These are phyloP conservation scores for Umbelopsis sp. DNA, from an alignment of 192 early-diverging fungal genomes.

Conservation along the genomic window DNA sequence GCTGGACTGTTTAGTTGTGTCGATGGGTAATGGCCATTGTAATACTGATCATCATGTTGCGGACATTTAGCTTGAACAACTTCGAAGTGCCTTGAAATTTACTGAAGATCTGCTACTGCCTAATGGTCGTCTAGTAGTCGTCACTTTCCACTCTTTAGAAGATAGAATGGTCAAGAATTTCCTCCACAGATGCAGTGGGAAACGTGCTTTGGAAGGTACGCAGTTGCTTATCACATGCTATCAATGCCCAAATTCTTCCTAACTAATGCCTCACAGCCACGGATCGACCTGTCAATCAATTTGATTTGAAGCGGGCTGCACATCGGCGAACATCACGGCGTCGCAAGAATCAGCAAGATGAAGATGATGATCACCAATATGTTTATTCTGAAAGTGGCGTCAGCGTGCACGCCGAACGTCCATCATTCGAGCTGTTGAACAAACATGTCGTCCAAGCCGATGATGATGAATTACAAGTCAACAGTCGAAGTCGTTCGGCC, in stretches of 20 bases:
- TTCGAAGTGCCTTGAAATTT: constrained; percentile 52
- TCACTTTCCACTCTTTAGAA: constrained; percentile 78
- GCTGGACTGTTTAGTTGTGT: no score
- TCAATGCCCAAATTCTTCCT: background rate
- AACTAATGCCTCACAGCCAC: background rate
- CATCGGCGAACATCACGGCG: constrained; percentile 12
- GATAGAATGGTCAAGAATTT: constrained; percentile 72
- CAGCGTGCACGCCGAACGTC: background rate
- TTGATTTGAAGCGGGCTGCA: constrained; percentile 33
- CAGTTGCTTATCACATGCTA: background rate
- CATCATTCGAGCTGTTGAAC: constrained; percentile 37
- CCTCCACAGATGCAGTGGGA: constrained; percentile 44
- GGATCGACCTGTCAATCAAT: constrained; percentile 31
- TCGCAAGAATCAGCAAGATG: background rate
- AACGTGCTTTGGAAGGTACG: constrained; percentile 30
- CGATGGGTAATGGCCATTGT: background rate
- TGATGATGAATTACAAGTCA: constrained; percentile 51
- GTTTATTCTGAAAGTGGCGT: background rate
- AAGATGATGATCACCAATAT: background rate
- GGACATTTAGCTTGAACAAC: constrained; percentile 47
- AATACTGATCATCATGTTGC: background rate
- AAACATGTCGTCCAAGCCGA: constrained; percentile 50
- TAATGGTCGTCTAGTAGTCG: constrained; percentile 56
- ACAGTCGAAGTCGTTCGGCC: constrained; percentile 62
- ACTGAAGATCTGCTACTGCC: constrained; percentile 58